These are phyloP conservation scores for Candida hungchunana DNA, from an alignment of 805 yeast genomes.

Conservation along the genomic window DNA sequence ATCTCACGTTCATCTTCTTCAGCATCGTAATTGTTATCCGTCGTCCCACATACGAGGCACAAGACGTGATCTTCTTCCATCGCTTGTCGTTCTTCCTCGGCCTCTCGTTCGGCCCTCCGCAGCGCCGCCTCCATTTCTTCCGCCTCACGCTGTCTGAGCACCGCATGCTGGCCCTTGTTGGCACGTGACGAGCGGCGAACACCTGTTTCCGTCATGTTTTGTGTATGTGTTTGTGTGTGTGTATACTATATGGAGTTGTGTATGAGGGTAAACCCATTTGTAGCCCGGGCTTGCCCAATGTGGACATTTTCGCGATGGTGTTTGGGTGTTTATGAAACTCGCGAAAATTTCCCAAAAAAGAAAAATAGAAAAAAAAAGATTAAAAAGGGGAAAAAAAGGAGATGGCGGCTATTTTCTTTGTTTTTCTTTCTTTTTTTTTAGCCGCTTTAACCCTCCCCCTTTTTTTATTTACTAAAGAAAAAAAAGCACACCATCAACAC, in stretches of 20 bases:
- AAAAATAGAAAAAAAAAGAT: too few relatives aligned
- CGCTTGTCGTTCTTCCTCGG: constrained; percentile 16
- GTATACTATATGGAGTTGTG: background rate
- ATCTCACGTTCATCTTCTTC: constrained; percentile 49
- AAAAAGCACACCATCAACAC: background rate
- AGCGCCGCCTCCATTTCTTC: constrained; percentile 29
- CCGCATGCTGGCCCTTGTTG: constrained; percentile 38
- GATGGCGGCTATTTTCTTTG: too few relatives aligned
- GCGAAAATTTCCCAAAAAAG: too few relatives aligned
- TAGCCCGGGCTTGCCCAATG: too few relatives aligned
- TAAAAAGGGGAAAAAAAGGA: too few relatives aligned
- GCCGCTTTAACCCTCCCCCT: background rate
- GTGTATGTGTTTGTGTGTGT: background rate
- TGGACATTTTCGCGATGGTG: too few relatives aligned
- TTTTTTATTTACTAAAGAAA: too few relatives aligned
- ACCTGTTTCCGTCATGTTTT: background rate
- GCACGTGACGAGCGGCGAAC: constrained; percentile 40
- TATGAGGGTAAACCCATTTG: too few relatives aligned
- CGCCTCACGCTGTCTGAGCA: constrained; percentile 24
- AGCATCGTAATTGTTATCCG: constrained; percentile 52
- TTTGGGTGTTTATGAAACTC: too few relatives aligned
- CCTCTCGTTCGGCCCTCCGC: constrained; percentile 8
- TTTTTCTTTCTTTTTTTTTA: background rate
- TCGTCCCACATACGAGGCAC: constrained; percentile 61
- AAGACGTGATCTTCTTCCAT: constrained; percentile 36